Percentiles rank a stretch among this genome's conserved stretches.
These are phyloP conservation scores for Cercospora sesami DNA, from an alignment of 2,329 filamentous ascomycete species.

Conservation along the genomic window DNA sequence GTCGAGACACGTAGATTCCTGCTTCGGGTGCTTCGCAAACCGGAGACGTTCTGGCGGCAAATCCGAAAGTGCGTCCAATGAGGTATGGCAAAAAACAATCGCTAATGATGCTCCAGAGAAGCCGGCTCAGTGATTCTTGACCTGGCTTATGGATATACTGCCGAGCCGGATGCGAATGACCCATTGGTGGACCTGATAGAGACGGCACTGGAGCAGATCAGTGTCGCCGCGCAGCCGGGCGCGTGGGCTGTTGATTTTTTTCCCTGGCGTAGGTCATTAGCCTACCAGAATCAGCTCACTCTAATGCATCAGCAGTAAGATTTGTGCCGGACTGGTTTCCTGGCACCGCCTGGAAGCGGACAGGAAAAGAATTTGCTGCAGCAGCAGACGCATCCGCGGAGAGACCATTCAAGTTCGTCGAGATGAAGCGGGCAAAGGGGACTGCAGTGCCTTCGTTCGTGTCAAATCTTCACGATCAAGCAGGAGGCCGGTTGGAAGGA, in stretches of 20 bases:
- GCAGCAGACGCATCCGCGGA: constrained; percentile 39
- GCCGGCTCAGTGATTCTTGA: constrained; percentile 47
- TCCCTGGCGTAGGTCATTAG: constrained; percentile 37
- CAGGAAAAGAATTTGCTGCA: constrained; percentile 42
- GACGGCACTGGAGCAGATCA: constrained; percentile 45
- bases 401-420: constrained; percentile 48
- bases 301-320: constrained; percentile 32
- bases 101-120: constrained; percentile 22
- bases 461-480: constrained; percentile 43
- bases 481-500: constrained; percentile 20
- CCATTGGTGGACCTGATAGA: constrained; percentile 48
- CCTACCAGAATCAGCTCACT: neutral
- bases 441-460: constrained; percentile 45
- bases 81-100: neutral
- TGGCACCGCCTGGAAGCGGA: constrained; percentile 48
- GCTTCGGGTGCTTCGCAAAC: constrained; percentile 43
- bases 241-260: constrained; percentile 51
- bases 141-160: constrained; percentile 51
- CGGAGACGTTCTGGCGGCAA: constrained; percentile 44
- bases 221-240: constrained; percentile 45
- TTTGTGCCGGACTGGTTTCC: constrained; percentile 50
- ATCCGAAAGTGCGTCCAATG: constrained; percentile 37
- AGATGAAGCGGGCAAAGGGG: constrained; percentile 36
- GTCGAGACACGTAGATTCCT: constrained; percentile 49
- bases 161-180: constrained; percentile 44